A percentile compares a stretch with the other conserved stretches of the same genome.
phyloP scores from a whole-genome alignment of 192 early-diverging fungal genomes.

The Rhizophagus clarus region DNA sequence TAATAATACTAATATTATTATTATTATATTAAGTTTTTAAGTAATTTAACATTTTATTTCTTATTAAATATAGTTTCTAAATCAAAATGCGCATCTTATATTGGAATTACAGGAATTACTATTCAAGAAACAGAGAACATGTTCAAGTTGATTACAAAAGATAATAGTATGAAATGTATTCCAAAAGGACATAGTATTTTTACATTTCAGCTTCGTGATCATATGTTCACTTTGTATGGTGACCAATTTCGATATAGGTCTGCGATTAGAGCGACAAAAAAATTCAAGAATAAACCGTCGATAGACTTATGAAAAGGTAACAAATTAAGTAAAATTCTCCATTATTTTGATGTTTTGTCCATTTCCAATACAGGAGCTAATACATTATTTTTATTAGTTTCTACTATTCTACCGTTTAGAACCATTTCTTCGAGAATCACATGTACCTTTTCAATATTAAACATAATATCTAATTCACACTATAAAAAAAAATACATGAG shows the following conservation, averaged over 20 bases:
- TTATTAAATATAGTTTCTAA: conserved; percentile 52
- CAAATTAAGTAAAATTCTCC: neutral
- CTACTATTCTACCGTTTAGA: conserved; percentile 37
- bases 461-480: conserved; percentile 49
- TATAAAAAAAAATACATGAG: conserved; percentile 10
- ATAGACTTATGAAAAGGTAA: conserved; percentile 41
- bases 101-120: conserved; percentile 79
- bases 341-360: conserved; percentile 10
- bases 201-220: conserved; percentile 45
- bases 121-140: conserved; percentile 89
- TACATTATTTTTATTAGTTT: conserved; percentile 38
- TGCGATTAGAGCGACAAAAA: conserved; percentile 70
- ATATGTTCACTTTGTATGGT: conserved; percentile 70
- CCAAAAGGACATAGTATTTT: conserved; percentile 75
- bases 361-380: conserved; percentile 4
- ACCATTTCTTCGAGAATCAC: conserved; percentile 44
- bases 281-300: conserved; percentile 68
- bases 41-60: neutral
- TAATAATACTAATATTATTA: conserved; percentile 16
- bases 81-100: conserved; percentile 76
- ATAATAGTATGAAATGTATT: conserved; percentile 63
- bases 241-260: conserved; percentile 76
- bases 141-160: conserved; percentile 73
- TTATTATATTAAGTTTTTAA: neutral
- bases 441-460: conserved; percentile 44